Evolutionary conservation across 192 early-diverging fungal species (phyloP), one percentile per base, ranked within the genome.

Genomic region (Pecoramyces ruminantium): DNA sequence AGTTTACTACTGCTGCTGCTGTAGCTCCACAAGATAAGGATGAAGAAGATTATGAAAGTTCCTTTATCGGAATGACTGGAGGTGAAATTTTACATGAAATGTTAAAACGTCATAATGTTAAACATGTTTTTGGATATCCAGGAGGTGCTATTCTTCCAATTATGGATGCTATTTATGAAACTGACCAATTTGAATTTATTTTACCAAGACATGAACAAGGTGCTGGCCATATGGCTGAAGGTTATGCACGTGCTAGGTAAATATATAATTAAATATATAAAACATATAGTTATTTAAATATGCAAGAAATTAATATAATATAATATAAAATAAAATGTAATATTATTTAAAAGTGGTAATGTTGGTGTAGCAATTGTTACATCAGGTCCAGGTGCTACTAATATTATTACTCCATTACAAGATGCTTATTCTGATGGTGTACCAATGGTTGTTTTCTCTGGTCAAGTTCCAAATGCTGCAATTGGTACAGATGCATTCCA

Each of bases 31-130:
- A 51, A 81, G 83, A 82, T 80, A 82, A 11, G 28, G 83, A 81
- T 34, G 87, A 80, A 82, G 86, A 85, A 84, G 85, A 80, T 81
- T 89, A 88, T 83, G 95, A 96, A 85, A 86, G 89, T 82, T 93
- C 93, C 38, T 96, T 98, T 86, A 92, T 99, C 12, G 97, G 97
- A 34, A 93, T 96, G 91, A 94, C 95, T 29, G 97, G 97, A 79
- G 97, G 97, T 77, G 92, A 98, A 86, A 98, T 99, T 85, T 97
- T 99, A 84, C 97, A 99, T 88, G 95, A 98, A 84, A 98, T 98
- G 97, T 96, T 99, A 95, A 86, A 96, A 79, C 88, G 95, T 58
- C 95, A 97, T 78, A 90, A 89, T 79, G 97, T 99, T 38, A 93
- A 96, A 84, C 93, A 94, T 80, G 88, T 99, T 67, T 99, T 99